phyloP scores from a whole-genome alignment of 495 filamentous ascomycete genomes.

The Lentithecium fluviatile region DNA sequence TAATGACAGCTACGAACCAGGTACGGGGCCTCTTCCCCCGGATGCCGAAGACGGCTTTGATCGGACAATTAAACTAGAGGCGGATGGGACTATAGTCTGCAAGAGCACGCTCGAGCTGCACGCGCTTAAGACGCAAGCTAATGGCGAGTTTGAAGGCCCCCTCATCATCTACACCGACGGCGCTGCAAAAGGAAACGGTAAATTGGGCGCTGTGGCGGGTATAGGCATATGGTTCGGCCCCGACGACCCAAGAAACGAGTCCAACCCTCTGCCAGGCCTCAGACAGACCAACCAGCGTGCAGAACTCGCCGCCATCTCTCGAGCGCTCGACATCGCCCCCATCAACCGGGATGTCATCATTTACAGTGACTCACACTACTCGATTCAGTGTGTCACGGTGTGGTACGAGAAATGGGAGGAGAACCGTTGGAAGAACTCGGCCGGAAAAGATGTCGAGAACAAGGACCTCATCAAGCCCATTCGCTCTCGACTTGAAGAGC shows the following conservation, averaged over 20 bases:
- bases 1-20: slow-evolving; percentile 50
- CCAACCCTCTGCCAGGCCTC: slow-evolving; percentile 71
- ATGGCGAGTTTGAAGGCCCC: slow-evolving; percentile 47
- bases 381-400: slow-evolving; percentile 82
- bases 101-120: slow-evolving; percentile 54
- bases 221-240: slow-evolving; percentile 85
- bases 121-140: slow-evolving; percentile 46
- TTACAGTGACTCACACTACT: slow-evolving; percentile 79
- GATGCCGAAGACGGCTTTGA: slow-evolving; percentile 65
- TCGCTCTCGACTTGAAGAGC: slow-evolving; percentile 66
- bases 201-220: slow-evolving; percentile 67
- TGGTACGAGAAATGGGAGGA: slow-evolving; percentile 90
- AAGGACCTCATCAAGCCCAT: slow-evolving; percentile 77
- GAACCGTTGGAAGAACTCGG: slow-evolving; percentile 69
- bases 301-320: slow-evolving; percentile 82
- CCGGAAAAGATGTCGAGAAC: slow-evolving; percentile 75
- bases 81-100: slow-evolving; percentile 58
- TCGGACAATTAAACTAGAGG: slow-evolving; percentile 56
- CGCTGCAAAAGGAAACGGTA: slow-evolving; percentile 75
- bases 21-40: slow-evolving; percentile 54
- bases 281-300: slow-evolving; percentile 91
- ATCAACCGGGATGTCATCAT: slow-evolving; percentile 64
- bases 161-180: slow-evolving; percentile 88
- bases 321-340: slow-evolving; percentile 75
- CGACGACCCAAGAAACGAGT: slow-evolving; percentile 71